These are phyloP conservation scores for Salix caprea DNA, from an alignment of 345 rosid species.

Conservation along the genomic window DNA sequence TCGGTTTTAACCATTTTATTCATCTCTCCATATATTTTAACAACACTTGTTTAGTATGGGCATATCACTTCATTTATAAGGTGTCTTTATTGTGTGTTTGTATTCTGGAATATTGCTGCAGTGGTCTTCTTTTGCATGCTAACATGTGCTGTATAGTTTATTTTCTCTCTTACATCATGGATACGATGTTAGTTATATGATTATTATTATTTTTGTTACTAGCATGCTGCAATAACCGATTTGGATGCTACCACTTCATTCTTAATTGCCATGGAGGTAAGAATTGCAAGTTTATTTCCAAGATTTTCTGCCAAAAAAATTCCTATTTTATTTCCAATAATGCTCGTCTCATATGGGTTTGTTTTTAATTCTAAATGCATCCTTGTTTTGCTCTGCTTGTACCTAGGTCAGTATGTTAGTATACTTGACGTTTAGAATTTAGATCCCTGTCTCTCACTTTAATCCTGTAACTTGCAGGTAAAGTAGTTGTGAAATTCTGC, in stretches of 20 bases:
- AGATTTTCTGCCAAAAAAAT: not conserved
- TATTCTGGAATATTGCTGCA: not conserved
- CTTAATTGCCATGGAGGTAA: no score
- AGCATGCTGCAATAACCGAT: conserved; percentile 55
- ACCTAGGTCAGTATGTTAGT: not conserved
- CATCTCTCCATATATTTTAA: no score
- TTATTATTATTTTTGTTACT: not conserved
- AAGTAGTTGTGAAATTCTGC: conserved; percentile 88
- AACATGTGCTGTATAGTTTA: not conserved
- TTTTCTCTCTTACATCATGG: not conserved
- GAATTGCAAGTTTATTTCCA: no score
- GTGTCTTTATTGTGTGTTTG: not conserved
- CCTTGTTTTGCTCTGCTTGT: not conserved
- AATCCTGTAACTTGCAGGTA: conserved; percentile 48
- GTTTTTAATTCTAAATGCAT: not conserved
- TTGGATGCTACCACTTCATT: conserved; percentile 78
- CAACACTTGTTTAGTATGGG: no score
- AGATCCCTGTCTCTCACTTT: not conserved
- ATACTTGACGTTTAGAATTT: not conserved
- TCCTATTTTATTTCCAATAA: not conserved
- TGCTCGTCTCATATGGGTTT: not conserved
- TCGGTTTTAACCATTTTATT: no score
- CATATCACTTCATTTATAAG: no score
- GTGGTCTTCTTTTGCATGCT: not conserved
- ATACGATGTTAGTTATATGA: not conserved